A percentile compares a stretch with the other conserved stretches of the same genome.
These are phyloP conservation scores for Pythium apleroticum DNA, from an alignment of 352 stramenopile genomes.

Conservation along the genomic window DNA sequence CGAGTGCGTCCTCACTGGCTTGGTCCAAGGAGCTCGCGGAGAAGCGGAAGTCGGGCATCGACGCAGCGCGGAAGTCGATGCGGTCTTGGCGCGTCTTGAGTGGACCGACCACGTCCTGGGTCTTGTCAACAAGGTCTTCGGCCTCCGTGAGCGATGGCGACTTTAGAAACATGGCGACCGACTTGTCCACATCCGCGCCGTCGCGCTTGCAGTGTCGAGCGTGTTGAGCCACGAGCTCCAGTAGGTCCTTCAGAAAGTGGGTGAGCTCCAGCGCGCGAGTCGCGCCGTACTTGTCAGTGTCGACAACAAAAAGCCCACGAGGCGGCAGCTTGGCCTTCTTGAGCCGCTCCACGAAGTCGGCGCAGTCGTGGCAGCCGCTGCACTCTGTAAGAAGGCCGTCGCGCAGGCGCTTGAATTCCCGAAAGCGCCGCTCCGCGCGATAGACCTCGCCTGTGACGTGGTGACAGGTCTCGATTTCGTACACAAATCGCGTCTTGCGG, in stretches of 20 bases:
- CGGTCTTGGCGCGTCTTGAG: slow-evolving; percentile 69
- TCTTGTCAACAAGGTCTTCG: slow-evolving; percentile 38
- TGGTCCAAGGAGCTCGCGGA: slow-evolving; percentile 27
- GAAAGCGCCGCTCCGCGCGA: slow-evolving; percentile 51
- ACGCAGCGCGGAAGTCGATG: slow-evolving; percentile 62
- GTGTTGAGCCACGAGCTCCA: slow-evolving; percentile 40
- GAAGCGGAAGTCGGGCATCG: slow-evolving; percentile 65
- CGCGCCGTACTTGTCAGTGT: slow-evolving; percentile 58
- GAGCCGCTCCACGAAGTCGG: slow-evolving; percentile 49
- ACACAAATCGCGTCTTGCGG: slow-evolving; percentile 72
- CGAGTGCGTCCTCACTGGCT: slow-evolving; percentile 8
- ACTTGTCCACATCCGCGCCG: slow-evolving; percentile 63
- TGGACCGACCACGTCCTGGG: slow-evolving; percentile 32
- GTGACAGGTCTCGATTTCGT: slow-evolving; percentile 74
- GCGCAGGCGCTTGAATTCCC: slow-evolving; percentile 69
- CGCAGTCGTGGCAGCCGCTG: slow-evolving; percentile 48
- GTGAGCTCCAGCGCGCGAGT: slow-evolving; percentile 61
- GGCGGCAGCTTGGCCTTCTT: slow-evolving; percentile 49
- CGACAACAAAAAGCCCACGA: slow-evolving; percentile 52
- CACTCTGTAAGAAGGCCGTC: slow-evolving; percentile 60
- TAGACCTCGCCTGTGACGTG: slow-evolving; percentile 58
- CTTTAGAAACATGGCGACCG: slow-evolving; percentile 58
- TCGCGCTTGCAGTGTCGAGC: slow-evolving; percentile 46
- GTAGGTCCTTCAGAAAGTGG: slow-evolving; percentile 59
- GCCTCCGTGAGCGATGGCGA: slow-evolving; percentile 44